Conservation (phyloP, 225 moss, liverwort and hornwort species). For the Ulota crispa region DNA sequence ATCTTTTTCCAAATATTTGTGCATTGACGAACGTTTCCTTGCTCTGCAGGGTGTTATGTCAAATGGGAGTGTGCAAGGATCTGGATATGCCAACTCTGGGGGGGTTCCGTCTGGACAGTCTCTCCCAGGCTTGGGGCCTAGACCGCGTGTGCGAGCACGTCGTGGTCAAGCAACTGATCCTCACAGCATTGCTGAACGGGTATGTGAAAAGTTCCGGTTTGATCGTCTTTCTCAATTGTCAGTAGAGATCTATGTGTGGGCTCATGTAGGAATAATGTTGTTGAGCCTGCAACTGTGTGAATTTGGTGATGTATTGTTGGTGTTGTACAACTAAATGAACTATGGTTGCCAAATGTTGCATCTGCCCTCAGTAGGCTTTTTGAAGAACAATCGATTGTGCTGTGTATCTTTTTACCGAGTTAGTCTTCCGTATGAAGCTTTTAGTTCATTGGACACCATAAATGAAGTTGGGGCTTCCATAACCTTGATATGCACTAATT, state of each 20-base stretch:
- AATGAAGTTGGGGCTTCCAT: not conserved
- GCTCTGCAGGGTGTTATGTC: conserved; percentile 49
- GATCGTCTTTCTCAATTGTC: conserved; percentile 7
- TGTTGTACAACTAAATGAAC: not conserved
- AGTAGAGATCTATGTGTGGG: not conserved
- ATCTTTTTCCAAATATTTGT: not conserved
- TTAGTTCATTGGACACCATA: not conserved
- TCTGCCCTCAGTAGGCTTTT: not conserved
- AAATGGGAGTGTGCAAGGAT: conserved; percentile 52
- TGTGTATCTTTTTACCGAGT: not conserved
- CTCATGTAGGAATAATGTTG: not conserved
- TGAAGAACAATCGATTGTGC: not conserved
- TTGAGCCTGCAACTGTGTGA: not conserved
- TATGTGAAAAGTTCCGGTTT: conserved; percentile 24
- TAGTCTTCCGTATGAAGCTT: not conserved
- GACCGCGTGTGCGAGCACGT: conserved; percentile 96
- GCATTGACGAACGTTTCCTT: conserved; percentile 21
- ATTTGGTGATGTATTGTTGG: not conserved
- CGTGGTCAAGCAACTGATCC: conserved; percentile 99
- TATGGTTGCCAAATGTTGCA: conserved; percentile 1
- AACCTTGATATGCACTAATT: not conserved
- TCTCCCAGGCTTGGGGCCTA: conserved; percentile 71
- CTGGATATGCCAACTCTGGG: conserved; percentile 62
- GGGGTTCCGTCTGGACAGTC: conserved; percentile 57
- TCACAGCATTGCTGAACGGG: conserved; percentile 99